A percentile compares a stretch with the other conserved stretches of the same genome.
These are phyloP conservation scores for Fonsecaea erecta DNA, from an alignment of 2,329 filamentous ascomycete genomes.

Conservation along the genomic window DNA sequence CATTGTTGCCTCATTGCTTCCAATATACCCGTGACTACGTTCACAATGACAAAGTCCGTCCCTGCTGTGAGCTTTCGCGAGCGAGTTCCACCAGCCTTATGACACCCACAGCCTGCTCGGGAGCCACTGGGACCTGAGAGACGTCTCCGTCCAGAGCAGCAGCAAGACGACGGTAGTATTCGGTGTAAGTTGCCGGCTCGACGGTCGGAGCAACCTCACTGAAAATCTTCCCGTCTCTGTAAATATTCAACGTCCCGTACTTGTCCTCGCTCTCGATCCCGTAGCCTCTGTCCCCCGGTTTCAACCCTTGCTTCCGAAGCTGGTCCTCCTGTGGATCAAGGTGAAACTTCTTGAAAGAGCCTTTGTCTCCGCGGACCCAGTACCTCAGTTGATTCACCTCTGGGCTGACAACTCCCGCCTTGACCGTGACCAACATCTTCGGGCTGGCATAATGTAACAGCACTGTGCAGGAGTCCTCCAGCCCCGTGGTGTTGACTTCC, in stretches of 20 bases:
- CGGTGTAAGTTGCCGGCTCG: conserved; percentile 68
- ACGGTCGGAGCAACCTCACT: conserved; percentile 60
- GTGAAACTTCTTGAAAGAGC: conserved; percentile 72
- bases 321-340: conserved; percentile 79
- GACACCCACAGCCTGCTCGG: conserved; percentile 58
- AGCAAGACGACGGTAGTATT: conserved; percentile 66
- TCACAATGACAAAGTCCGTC: conserved; percentile 51
- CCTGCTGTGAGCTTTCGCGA: conserved; percentile 57
- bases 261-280: conserved; percentile 65
- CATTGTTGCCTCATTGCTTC: not conserved
- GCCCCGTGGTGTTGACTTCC: conserved; percentile 57
- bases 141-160: conserved; percentile 58
- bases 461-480: conserved; percentile 61
- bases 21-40: not conserved
- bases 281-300: conserved; percentile 66
- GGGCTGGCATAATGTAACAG: conserved; percentile 65
- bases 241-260: conserved; percentile 63
- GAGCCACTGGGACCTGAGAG: conserved; percentile 59
- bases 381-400: conserved; percentile 73
- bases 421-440: conserved; percentile 66
- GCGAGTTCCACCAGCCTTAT: conserved; percentile 63
- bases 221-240: conserved; percentile 58
- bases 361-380: conserved; percentile 76
- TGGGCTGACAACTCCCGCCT: conserved; percentile 70
- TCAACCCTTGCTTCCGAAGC: conserved; percentile 64